These are phyloP conservation scores for Pezizomycotina sp. DNA, from an alignment of 2,329 filamentous ascomycete genomes.

Conservation along the genomic window DNA sequence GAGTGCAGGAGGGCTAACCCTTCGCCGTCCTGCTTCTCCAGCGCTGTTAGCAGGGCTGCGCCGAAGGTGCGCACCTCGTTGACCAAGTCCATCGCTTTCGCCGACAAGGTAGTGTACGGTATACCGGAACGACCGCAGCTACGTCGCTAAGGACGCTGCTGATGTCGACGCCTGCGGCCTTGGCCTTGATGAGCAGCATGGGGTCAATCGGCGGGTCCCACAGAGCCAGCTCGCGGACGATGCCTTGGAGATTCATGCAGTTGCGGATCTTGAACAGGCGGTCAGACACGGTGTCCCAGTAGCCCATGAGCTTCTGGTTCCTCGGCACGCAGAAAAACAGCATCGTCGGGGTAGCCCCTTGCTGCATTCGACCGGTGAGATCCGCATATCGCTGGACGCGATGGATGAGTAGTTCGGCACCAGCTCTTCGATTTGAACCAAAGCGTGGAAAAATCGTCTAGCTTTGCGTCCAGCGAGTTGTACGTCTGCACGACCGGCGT, in stretches of 20 bases:
- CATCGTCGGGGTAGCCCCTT: too few relatives aligned
- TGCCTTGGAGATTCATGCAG: constrained; percentile 27
- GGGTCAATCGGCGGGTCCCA: constrained; percentile 27
- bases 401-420: too few relatives aligned
- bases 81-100: constrained; percentile 24
- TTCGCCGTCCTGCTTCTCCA: constrained; percentile 24
- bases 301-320: constrained; percentile 23
- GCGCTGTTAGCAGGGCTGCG: constrained; percentile 17
- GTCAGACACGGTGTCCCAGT: constrained; percentile 26
- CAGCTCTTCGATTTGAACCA: too few relatives aligned
- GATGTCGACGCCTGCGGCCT: constrained; percentile 17
- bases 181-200: constrained; percentile 21
- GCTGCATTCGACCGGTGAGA: too few relatives aligned
- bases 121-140: constrained; percentile 24
- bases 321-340: constrained; percentile 27
- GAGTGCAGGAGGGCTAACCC: constrained; percentile 16
- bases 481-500: too few relatives aligned
- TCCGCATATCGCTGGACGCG: too few relatives aligned
- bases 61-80: constrained; percentile 22
- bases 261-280: constrained; percentile 29
- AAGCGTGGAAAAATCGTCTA: too few relatives aligned
- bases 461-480: too few relatives aligned
- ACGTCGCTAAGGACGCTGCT: constrained; percentile 19
- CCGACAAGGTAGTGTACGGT: constrained; percentile 24
- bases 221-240: constrained; percentile 19